Conservation (phyloP, 495 filamentous ascomycete genomes). For the Penicillium turbatum region DNA sequence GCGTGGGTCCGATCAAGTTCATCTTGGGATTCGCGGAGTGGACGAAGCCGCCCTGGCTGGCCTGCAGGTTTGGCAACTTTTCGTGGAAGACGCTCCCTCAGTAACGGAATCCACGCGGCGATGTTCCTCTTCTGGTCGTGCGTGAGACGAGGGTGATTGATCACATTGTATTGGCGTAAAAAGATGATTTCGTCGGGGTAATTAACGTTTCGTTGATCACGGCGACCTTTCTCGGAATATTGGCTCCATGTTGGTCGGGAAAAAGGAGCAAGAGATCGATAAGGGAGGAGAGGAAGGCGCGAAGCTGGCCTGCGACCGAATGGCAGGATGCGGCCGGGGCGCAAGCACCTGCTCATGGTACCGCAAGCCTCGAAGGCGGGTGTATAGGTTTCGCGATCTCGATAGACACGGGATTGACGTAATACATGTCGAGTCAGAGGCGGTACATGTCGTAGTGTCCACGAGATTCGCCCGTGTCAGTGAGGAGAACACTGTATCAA, state of each 20-base stretch:
- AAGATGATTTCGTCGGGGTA: conserved; percentile 2
- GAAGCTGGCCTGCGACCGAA: conserved; percentile 28
- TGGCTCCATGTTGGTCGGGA: conserved; percentile 5
- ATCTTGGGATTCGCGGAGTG: conserved; percentile 13
- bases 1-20: conserved; percentile 19
- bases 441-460: conserved; percentile 16
- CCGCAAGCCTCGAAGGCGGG: conserved; percentile 29
- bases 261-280: background rate
- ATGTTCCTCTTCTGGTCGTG: conserved; percentile 12
- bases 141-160: conserved; percentile 12
- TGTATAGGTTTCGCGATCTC: conserved; percentile 36
- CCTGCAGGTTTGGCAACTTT: conserved; percentile 8
- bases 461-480: background rate
- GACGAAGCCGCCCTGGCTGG: conserved; percentile 2
- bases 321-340: conserved; percentile 36
- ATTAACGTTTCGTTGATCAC: background rate
- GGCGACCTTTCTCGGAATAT: background rate
- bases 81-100: conserved; percentile 42
- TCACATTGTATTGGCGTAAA: conserved; percentile 12
- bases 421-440: conserved; percentile 38
- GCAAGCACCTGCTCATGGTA: conserved; percentile 46
- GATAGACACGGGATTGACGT: conserved; percentile 27
- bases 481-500: background rate
- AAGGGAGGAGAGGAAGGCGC: conserved; percentile 8
- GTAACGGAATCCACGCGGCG: conserved; percentile 38